Evolutionary conservation across 1,284 basidiomycete genomes (phyloP).

Genomic region (Marasmius tenuissimus): DNA sequence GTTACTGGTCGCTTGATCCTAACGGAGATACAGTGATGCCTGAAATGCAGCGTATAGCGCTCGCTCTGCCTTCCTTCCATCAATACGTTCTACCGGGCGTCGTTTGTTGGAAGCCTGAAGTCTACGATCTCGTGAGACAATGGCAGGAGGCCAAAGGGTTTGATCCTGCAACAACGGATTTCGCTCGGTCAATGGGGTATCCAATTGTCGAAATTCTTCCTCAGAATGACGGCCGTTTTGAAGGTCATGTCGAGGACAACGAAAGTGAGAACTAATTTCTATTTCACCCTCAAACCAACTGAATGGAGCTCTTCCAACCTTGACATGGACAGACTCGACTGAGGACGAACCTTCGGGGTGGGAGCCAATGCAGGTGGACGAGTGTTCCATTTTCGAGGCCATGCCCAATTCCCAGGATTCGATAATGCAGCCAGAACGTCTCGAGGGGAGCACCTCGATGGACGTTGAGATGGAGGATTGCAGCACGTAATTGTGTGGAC

Average conservation of each 20-base stretch:
- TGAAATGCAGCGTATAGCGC: neutral
- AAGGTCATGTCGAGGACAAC: neutral
- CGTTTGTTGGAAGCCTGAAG: neutral
- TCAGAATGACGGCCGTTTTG: neutral
- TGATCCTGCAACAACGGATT: neutral
- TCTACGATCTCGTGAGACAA: neutral
- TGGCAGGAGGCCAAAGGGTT: neutral
- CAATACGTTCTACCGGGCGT: too few species aligned
- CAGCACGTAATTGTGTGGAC: too few species aligned
- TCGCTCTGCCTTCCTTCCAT: neutral
- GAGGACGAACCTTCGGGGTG: too few species aligned
- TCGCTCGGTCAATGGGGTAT: neutral
- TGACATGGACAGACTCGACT: too few species aligned
- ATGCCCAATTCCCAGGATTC: too few species aligned
- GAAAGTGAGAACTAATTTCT: neutral
- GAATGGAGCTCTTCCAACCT: too few species aligned
- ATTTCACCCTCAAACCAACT: neutral
- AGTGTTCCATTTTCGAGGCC: too few species aligned
- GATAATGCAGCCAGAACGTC: too few species aligned
- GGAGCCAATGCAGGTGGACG: too few species aligned
- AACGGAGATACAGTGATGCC: neutral
- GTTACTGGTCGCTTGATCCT: neutral
- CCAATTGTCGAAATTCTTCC: neutral
- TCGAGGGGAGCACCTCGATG: too few species aligned
- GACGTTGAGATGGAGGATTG: too few species aligned